Conservation (phyloP, 208 protist species). For the Wallacemonas sp. region DNA sequence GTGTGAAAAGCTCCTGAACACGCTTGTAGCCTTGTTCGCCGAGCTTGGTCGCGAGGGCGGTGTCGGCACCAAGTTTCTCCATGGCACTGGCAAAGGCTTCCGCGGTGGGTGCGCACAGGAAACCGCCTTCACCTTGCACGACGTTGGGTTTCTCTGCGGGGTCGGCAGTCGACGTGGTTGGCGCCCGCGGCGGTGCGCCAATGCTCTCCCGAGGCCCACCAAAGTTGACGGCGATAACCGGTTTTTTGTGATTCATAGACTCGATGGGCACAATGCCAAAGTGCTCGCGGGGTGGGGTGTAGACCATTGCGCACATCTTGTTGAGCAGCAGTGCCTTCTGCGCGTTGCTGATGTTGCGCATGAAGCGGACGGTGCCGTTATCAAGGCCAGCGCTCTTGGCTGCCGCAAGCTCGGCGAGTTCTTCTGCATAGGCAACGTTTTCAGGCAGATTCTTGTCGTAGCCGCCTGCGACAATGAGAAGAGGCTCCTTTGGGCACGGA, state of each 20-base stretch:
- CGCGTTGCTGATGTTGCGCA: conserved; percentile 79
- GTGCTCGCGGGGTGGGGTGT: conserved; percentile 95
- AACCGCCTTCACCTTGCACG: conserved; percentile 32
- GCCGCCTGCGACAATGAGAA: conserved; percentile 88
- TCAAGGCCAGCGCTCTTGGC: conserved; percentile 21
- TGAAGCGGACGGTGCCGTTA: conserved; percentile 51
- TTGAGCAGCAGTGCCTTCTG: conserved; percentile 71
- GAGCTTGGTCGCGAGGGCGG: conserved; percentile 19
- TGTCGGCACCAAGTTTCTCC: conserved; percentile 29
- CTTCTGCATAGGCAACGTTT: conserved; percentile 76
- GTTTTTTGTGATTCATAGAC: conserved; percentile 71
- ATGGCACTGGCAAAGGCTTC: conserved; percentile 66
- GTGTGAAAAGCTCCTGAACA: conserved; percentile 36
- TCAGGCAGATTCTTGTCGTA: conserved; percentile 75
- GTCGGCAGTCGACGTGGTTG: conserved; percentile 6
- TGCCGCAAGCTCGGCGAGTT: conserved; percentile 58
- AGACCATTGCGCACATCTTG: conserved; percentile 80
- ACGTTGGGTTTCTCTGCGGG: conserved; percentile 12
- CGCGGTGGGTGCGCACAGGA: conserved; percentile 54
- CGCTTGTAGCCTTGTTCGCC: conserved; percentile 47
- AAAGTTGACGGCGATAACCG: conserved; percentile 90
- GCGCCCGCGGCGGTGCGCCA: conserved; percentile 1
- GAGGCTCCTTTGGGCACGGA: conserved; percentile 8
- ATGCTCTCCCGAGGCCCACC: conserved; percentile 95
- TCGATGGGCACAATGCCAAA: conserved; percentile 95